These are phyloP conservation scores for Aschersonia sp. DNA, from an alignment of 2,329 filamentous ascomycete species.

Conservation along the genomic window DNA sequence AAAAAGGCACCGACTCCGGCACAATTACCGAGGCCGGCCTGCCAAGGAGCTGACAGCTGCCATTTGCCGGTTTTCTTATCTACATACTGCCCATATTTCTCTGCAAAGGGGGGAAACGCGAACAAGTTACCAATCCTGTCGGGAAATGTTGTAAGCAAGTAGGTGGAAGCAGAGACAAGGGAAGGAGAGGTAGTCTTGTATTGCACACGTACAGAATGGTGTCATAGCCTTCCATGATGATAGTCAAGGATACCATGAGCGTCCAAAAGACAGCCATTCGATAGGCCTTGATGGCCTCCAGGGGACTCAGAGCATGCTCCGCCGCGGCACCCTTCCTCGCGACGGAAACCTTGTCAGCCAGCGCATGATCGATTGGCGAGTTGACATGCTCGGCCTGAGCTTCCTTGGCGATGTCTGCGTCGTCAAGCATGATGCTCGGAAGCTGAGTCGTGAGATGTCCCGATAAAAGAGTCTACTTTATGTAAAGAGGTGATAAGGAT, in stretches of 20 bases:
- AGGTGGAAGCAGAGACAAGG: background rate
- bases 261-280: conserved; percentile 23
- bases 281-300: conserved; percentile 15
- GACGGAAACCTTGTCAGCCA: background rate
- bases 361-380: background rate
- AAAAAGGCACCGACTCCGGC: conserved; percentile 30
- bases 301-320: conserved; percentile 13
- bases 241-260: conserved; percentile 18
- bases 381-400: background rate
- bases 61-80: conserved; percentile 7
- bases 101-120: conserved; percentile 7
- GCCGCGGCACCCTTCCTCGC: background rate
- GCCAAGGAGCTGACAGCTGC: conserved; percentile 33
- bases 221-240: conserved; percentile 29
- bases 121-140: conserved; percentile 1
- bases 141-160: background rate
- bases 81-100: conserved; percentile 16
- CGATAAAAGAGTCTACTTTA: too few relatives aligned
- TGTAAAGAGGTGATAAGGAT: too few relatives aligned
- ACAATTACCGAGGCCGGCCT: conserved; percentile 30
- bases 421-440: background rate
- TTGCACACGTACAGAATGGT: conserved; percentile 14
- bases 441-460: too few relatives aligned
- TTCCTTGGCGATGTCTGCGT: background rate
- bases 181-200: background rate